Percentiles rank a stretch among this genome's conserved stretches.
Evolutionary conservation across 2,329 filamentous ascomycete genomes (phyloP).

Genomic region (Epicoccum nigrum): DNA sequence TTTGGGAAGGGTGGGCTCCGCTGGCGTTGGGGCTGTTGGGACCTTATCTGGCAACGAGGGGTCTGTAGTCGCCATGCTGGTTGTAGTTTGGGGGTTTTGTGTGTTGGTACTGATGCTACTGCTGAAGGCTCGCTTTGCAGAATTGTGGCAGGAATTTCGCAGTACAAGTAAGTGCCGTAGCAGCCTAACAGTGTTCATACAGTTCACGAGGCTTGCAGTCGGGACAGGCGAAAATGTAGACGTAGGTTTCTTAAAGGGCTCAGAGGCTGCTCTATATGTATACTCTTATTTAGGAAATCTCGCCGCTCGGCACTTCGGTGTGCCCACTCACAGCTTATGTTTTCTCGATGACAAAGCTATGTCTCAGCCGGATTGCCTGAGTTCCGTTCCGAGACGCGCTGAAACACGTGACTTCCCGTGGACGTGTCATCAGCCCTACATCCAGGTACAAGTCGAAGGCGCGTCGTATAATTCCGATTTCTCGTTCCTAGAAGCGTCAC

Average conservation of each 20-base stretch:
- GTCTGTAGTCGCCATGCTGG: slow-evolving; percentile 6
- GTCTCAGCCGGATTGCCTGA: slow-evolving; percentile 25
- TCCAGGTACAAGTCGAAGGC: neutral
- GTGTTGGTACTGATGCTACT: neutral
- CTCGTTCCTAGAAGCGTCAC: neutral
- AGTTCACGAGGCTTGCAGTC: neutral
- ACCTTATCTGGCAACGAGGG: neutral
- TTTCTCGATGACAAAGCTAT: slow-evolving; percentile 13
- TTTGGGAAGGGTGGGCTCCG: slow-evolving; percentile 57
- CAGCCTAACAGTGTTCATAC: neutral
- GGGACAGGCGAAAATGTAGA: neutral
- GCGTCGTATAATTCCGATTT: neutral
- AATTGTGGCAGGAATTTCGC: neutral
- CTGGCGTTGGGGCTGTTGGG: neutral
- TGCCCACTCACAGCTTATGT: slow-evolving; percentile 25
- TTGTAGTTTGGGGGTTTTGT: neutral
- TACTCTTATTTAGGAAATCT: slow-evolving; percentile 13
- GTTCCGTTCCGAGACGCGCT: neutral
- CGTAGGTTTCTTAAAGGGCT: neutral
- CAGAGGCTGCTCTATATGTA: neutral
- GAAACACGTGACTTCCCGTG: neutral
- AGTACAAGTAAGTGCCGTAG: neutral
- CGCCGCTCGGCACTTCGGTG: slow-evolving; percentile 10
- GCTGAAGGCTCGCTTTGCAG: neutral
- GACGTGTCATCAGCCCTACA: slow-evolving; percentile 8